Evolutionary conservation across 2,329 filamentous ascomycete species (phyloP).

Genomic region (Aspergillus puulaauensis): DNA sequence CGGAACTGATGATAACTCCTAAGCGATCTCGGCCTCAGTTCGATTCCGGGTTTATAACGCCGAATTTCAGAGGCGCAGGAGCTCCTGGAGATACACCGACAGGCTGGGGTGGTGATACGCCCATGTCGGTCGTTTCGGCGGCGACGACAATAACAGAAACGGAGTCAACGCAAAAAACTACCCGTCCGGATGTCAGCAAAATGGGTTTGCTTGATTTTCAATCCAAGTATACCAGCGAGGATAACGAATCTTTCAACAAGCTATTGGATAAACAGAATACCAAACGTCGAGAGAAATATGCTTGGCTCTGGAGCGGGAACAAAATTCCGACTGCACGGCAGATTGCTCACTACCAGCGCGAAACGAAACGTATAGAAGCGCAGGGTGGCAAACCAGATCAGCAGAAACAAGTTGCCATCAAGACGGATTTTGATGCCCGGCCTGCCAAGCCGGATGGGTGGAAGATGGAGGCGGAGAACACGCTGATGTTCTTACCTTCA

Average conservation of each 20-base stretch:
- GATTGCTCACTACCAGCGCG: slow-evolving; percentile 53
- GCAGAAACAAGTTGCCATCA: slow-evolving; percentile 61
- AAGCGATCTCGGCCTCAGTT: slow-evolving; percentile 47
- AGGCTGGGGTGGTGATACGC: slow-evolving; percentile 71
- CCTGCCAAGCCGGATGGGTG: slow-evolving; percentile 77
- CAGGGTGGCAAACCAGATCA: slow-evolving; percentile 60
- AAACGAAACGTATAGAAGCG: slow-evolving; percentile 70
- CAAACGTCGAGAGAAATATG: slow-evolving; percentile 78
- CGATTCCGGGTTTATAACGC: slow-evolving; percentile 52
- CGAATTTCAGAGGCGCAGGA: slow-evolving; percentile 39
- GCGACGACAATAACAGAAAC: slow-evolving; percentile 31
- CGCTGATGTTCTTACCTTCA: slow-evolving; percentile 72
- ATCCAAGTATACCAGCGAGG: slow-evolving; percentile 91
- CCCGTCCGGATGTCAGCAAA: slow-evolving; percentile 62
- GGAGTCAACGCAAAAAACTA: slow-evolving; percentile 40
- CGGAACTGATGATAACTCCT: slow-evolving; percentile 75
- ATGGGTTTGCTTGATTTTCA: slow-evolving; percentile 86
- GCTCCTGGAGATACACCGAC: slow-evolving; percentile 28
- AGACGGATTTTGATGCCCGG: slow-evolving; percentile 63
- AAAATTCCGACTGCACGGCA: slow-evolving; percentile 68
- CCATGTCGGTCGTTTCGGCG: slow-evolving; percentile 53
- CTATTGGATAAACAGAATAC: slow-evolving; percentile 88
- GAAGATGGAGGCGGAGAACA: slow-evolving; percentile 73
- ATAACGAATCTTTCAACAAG: slow-evolving; percentile 95
- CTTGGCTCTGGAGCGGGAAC: slow-evolving; percentile 86